Percentiles rank a stretch among this genome's conserved stretches.
phyloP scores from a whole-genome alignment of 108 stramenopile species.

The Asterionellopsis glacialis region DNA sequence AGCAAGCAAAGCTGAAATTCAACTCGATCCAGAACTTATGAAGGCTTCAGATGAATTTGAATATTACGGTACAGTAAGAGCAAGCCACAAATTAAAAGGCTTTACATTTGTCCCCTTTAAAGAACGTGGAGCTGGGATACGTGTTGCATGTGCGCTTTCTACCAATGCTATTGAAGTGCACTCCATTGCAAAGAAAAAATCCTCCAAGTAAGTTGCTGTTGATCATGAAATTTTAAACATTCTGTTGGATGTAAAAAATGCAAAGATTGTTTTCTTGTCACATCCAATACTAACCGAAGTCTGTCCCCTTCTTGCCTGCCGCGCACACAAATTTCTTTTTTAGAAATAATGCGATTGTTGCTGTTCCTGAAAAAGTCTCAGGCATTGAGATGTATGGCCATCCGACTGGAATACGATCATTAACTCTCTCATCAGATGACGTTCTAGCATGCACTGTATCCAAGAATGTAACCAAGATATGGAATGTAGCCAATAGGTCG shows the following conservation, averaged over 20 bases:
- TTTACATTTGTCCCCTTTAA: slow-evolving; percentile 60
- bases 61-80: slow-evolving; percentile 67
- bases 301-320: too few species aligned
- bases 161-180: slow-evolving; percentile 91
- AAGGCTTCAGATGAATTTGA: slow-evolving; percentile 92
- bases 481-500: slow-evolving; percentile 82
- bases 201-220: too few species aligned
- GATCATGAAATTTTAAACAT: slow-evolving; percentile 6
- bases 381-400: slow-evolving; percentile 89
- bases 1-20: slow-evolving; percentile 19
- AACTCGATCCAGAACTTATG: slow-evolving; percentile 41
- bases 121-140: slow-evolving; percentile 55
- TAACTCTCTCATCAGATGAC: slow-evolving; percentile 88
- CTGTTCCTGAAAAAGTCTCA: slow-evolving; percentile 35
- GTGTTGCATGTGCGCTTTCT: slow-evolving; percentile 77
- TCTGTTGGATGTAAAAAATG: too few species aligned
- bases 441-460: slow-evolving; percentile 84
- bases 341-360: slow-evolving; percentile 15
- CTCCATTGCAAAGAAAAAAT: slow-evolving; percentile 35
- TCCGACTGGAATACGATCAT: slow-evolving; percentile 91
- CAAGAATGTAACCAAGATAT: slow-evolving; percentile 86
- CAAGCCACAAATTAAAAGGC: slow-evolving; percentile 79
- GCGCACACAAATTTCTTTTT: not conserved
- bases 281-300: too few species aligned
- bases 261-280: too few species aligned